Base-by-base conservation (phyloP, 345 rosid species). In the Moricandia moricandioides region DNA sequence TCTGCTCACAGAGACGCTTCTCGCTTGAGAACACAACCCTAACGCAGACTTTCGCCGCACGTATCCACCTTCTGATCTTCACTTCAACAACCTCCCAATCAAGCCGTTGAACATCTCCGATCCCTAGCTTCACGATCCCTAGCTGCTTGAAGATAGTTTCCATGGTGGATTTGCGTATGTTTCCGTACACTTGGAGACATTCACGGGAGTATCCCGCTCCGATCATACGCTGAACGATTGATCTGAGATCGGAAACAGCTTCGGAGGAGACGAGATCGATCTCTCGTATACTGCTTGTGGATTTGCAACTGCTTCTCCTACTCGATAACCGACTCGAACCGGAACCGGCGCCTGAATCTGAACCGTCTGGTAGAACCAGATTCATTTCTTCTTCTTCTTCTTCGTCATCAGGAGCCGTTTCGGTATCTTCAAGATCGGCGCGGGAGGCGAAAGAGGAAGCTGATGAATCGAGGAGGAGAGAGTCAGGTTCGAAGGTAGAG, bases 61-160 rank as follows among this genome's bases (percentile, higher is more conserved):
- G 85, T 12, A 94, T 94, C 98, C 98, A 94, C 18, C 87, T 69
- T 45, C 92, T 81, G 45, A 94, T 91, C 84, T 88, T 94, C 5
- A 83, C 77, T 89, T 91, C 98, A 37, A 94, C 76, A 8, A 79
- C 82, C 49, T 86, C 88, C 96, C 98, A 94, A 34, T 86, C 95
- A 6, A 94, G 88, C 57, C 97, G 80, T 78, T 90, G 96, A 4
- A 94, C 83, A 74, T 94, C 98, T 6, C 98, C 97, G 63, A 94
- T 90, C 59, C 97, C 88, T 69, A 94, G 56, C 72, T 83, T 90
- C 87, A 89, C 97, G 65, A 94, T 82, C 63, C 97, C 93, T 65
- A 94, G 80, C 57, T 81, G 81, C 76, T 85, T 76, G 58, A 90
- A 88, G n/a, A 85, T 84, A 45, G 83, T 72, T 65, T 94, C 99